These are phyloP conservation scores for Xerocomellus amylosporus DNA, from an alignment of 768 basidiomycete species.

Conservation along the genomic window DNA sequence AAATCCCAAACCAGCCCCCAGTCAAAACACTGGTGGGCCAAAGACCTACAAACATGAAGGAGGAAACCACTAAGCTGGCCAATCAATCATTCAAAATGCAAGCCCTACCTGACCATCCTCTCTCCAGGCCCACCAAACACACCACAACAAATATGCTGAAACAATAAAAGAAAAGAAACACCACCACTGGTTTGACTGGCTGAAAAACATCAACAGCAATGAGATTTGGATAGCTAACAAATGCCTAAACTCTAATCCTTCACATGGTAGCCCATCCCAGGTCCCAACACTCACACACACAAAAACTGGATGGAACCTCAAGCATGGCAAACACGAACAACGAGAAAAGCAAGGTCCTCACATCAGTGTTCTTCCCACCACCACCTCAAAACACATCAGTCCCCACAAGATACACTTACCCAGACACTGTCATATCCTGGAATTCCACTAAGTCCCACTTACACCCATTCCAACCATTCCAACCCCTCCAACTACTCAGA, in stretches of 20 bases:
- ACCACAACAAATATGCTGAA: neutral
- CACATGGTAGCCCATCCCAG: fast-evolving
- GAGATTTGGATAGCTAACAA: constrained; percentile 6
- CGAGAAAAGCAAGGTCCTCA: no score
- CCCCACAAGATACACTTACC: no score
- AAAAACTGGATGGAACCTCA: neutral
- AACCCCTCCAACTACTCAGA: no score
- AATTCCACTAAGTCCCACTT: no score
- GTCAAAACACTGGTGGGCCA: no score
- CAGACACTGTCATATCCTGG: no score
- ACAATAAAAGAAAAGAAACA: constrained; percentile 1
- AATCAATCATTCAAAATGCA: neutral
- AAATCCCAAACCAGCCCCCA: neutral
- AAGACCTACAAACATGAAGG: no score
- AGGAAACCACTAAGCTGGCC: no score
- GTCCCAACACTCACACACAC: constrained; percentile 12
- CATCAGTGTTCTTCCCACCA: no score
- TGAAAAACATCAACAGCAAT: neutral
- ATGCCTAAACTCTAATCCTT: neutral
- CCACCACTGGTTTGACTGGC: constrained; percentile 10
- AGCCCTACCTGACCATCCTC: neutral
- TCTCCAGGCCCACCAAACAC: neutral
- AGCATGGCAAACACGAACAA: no score
- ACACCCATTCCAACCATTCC: no score
- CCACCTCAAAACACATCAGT: no score